Evolutionary conservation across 2,329 filamentous ascomycete genomes (phyloP).

Genomic region (Gaeumannomyces sp.): DNA sequence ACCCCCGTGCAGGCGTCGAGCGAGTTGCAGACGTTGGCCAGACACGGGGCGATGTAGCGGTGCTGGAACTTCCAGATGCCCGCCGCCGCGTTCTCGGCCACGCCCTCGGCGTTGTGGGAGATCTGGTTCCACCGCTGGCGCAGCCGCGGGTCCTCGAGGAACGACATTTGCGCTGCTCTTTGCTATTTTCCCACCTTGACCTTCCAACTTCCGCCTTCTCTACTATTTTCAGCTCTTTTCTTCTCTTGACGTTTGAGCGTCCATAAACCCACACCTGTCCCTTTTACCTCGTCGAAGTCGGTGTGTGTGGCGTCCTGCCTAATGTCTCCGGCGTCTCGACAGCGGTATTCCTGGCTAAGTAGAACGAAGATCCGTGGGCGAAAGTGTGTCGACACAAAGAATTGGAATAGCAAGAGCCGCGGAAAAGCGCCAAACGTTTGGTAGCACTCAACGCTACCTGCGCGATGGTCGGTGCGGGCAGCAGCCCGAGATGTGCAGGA

Average conservation of each 20-base stretch:
- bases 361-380: neutral
- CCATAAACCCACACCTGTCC: too few species aligned
- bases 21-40: constrained; percentile 59
- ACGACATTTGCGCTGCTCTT: constrained; percentile 39
- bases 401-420: neutral
- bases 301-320: too few species aligned
- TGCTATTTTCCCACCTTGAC: neutral
- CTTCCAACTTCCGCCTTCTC: neutral
- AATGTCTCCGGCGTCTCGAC: neutral
- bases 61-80: constrained; percentile 86
- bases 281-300: too few species aligned
- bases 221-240: neutral
- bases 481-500: too few species aligned
- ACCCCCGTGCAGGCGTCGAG: constrained; percentile 67
- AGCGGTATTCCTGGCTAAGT: neutral
- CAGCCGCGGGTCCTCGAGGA: constrained; percentile 76
- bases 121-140: constrained; percentile 87
- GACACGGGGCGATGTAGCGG: constrained; percentile 75
- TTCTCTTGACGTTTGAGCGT: neutral
- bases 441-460: neutral
- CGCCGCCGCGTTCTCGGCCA: constrained; percentile 85
- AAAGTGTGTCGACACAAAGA: neutral
- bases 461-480: neutral
- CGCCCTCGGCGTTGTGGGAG: constrained; percentile 78
- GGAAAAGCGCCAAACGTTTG: neutral